A percentile compares a stretch with the other conserved stretches of the same genome.
Evolutionary conservation across 2,329 filamentous ascomycete species (phyloP).

Genomic region (Diaporthe longicolla): DNA sequence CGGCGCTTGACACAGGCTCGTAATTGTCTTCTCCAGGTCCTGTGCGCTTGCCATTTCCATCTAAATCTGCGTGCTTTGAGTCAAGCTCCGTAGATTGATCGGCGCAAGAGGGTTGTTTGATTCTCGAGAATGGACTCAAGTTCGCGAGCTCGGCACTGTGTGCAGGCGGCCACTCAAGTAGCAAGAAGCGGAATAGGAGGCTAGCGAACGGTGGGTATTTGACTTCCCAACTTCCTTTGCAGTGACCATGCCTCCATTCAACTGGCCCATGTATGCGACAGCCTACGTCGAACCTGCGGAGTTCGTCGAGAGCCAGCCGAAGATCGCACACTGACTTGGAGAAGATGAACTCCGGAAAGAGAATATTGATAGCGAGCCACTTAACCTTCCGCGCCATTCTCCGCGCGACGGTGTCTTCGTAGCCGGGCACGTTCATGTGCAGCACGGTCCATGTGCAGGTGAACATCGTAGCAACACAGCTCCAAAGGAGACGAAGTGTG

Average conservation of each 20-base stretch:
- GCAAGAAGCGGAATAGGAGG: background rate
- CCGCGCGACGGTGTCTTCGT: background rate
- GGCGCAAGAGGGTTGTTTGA: background rate
- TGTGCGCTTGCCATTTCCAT: background rate
- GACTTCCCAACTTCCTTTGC: conserved; percentile 1
- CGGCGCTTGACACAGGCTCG: no score
- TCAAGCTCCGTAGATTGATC: background rate
- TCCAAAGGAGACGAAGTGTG: background rate
- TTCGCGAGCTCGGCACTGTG: background rate
- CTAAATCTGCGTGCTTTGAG: background rate
- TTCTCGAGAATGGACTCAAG: background rate
- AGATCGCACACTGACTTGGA: conserved; percentile 2
- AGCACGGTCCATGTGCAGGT: conserved; percentile 28
- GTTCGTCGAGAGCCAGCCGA: background rate
- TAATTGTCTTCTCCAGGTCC: background rate
- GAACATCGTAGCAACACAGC: conserved; percentile 21
- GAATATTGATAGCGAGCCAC: background rate
- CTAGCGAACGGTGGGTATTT: background rate
- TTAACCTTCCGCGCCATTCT: background rate
- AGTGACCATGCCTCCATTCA: background rate
- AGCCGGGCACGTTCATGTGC: conserved; percentile 22
- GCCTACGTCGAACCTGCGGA: background rate
- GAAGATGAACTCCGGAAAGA: background rate
- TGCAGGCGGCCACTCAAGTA: background rate
- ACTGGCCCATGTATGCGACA: background rate